Conservation (phyloP, 2,329 filamentous ascomycete species). For the Hymenoscyphus fraxineus region DNA sequence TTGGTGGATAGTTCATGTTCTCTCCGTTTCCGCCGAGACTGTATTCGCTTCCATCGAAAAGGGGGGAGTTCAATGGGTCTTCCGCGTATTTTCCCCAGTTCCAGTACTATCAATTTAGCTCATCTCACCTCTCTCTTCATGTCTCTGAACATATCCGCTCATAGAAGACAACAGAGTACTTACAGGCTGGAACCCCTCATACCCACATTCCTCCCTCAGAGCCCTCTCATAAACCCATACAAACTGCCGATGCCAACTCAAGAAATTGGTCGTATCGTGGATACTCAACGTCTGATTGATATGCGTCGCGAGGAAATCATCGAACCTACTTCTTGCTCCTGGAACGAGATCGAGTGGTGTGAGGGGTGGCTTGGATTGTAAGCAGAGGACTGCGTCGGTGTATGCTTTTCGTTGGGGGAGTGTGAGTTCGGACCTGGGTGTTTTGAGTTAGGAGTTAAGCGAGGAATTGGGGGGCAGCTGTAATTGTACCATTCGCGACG, state of each 20-base stretch:
- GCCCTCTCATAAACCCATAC: conserved; percentile 40
- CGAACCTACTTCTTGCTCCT: conserved; percentile 29
- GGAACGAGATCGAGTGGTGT: conserved; percentile 29
- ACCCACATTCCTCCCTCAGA: conserved; percentile 41
- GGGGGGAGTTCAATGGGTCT: conserved; percentile 43
- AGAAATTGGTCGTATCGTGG: conserved; percentile 31
- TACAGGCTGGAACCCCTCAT: conserved; percentile 39
- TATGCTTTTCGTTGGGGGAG: conserved; percentile 26
- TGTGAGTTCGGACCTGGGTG: conserved; percentile 12
- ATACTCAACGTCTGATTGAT: conserved; percentile 32
- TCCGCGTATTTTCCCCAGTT: conserved; percentile 47
- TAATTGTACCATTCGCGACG: neutral
- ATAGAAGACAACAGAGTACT: conserved; percentile 23
- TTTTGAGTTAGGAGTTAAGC: neutral
- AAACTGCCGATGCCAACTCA: conserved; percentile 44
- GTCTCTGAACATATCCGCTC: too few relatives aligned
- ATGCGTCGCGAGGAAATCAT: conserved; percentile 38
- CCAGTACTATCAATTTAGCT: conserved; percentile 24
- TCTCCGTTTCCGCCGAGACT: conserved; percentile 48
- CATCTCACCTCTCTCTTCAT: too few relatives aligned
- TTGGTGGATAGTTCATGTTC: conserved; percentile 24
- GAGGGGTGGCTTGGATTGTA: conserved; percentile 32
- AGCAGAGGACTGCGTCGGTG: conserved; percentile 37
- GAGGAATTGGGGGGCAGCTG: neutral
- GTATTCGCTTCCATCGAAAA: conserved; percentile 52